Conservation (phyloP, 305 asterid genomes). For the Vinca major region DNA sequence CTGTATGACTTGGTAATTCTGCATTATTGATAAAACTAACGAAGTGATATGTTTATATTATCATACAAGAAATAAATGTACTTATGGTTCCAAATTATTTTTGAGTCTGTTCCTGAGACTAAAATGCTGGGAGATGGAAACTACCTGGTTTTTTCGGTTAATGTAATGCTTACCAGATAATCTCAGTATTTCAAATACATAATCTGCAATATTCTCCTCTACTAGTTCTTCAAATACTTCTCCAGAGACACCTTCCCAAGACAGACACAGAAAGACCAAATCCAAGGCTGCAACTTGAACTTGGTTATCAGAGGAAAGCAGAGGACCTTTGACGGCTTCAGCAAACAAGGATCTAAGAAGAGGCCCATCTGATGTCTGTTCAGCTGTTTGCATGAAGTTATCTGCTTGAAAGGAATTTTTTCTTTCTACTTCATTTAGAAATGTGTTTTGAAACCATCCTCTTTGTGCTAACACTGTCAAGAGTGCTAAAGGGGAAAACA, state of each 20-base stretch:
- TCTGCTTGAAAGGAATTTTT: constrained; percentile 39
- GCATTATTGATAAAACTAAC: neutral
- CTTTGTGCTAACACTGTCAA: constrained; percentile 74
- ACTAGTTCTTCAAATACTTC: constrained; percentile 53
- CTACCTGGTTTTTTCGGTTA: neutral
- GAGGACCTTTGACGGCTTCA: constrained; percentile 89
- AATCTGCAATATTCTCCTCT: constrained; percentile 81
- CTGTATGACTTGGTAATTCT: neutral
- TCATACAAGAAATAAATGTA: neutral
- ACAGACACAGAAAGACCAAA: constrained; percentile 47
- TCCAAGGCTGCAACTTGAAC: constrained; percentile 78
- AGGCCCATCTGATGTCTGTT: constrained; percentile 34
- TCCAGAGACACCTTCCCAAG: constrained; percentile 40
- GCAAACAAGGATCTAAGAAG: constrained; percentile 68
- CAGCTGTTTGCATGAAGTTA: constrained; percentile 47
- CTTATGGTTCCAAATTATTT: neutral
- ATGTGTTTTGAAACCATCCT: constrained; percentile 55
- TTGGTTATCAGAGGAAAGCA: constrained; percentile 85
- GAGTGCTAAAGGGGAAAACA: constrained; percentile 48
- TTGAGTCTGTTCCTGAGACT: neutral
- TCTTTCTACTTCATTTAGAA: constrained; percentile 28
- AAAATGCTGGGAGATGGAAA: neutral
- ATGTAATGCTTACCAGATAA: constrained; percentile 47
- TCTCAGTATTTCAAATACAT: constrained; percentile 79
- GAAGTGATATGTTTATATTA: neutral